A percentile compares a stretch with the other conserved stretches of the same genome.
These are phyloP conservation scores for Tetrahymena borealis DNA, from an alignment of 73 alveolate species.

Conservation along the genomic window DNA sequence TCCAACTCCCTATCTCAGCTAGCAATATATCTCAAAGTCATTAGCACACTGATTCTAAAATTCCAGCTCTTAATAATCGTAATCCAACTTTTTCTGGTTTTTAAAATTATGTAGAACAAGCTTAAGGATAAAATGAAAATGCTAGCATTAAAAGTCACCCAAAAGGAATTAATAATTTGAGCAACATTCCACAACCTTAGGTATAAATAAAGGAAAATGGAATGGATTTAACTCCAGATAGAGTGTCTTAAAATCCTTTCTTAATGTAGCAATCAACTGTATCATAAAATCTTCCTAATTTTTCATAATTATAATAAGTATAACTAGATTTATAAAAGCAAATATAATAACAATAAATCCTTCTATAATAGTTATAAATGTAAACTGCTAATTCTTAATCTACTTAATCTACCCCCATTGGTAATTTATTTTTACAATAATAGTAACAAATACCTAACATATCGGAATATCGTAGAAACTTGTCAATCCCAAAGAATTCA, in stretches of 20 bases:
- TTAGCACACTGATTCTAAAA: neutral
- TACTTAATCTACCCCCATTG: neutral
- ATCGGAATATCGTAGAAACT: neutral
- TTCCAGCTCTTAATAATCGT: neutral
- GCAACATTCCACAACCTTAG: neutral
- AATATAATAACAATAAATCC: neutral
- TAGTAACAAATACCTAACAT: neutral
- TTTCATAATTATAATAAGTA: neutral
- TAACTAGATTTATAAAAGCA: neutral
- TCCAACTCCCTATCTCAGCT: neutral
- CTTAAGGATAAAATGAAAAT: neutral
- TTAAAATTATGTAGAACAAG: neutral
- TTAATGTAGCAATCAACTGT: neutral
- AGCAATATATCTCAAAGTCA: neutral
- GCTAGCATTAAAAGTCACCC: neutral
- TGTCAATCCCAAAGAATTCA: neutral
- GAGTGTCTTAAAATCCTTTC: neutral
- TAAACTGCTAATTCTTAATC: neutral
- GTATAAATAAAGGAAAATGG: neutral
- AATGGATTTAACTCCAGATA: neutral
- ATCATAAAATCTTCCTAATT: neutral
- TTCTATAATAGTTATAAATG: neutral
- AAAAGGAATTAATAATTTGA: neutral
- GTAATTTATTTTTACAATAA: neutral
- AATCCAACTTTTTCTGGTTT: neutral